A percentile compares a stretch with the other conserved stretches of the same genome.
These are phyloP conservation scores for Pseudocercospora pini-densiflorae DNA, from an alignment of 2,329 filamentous ascomycete genomes.

Conservation along the genomic window DNA sequence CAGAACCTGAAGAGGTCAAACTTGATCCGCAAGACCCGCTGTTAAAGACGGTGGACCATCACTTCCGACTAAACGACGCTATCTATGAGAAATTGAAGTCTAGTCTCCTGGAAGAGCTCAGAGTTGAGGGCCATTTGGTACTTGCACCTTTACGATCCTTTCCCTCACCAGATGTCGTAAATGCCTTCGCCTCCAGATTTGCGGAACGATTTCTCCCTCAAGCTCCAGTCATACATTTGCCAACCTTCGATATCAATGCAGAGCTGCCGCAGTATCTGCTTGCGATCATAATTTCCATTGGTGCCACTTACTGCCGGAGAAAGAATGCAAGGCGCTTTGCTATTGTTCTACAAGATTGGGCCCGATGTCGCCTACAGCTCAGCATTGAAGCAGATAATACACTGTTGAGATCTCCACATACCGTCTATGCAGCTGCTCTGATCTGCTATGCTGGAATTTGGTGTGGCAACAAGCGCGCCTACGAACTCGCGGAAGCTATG, in stretches of 20 bases:
- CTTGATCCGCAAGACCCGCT: slow-evolving; percentile 2
- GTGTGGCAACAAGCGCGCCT: slow-evolving; percentile 7
- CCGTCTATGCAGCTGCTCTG: neutral
- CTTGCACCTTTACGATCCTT: neutral
- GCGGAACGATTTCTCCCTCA: slow-evolving; percentile 2
- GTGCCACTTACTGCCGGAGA: neutral
- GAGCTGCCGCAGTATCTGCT: slow-evolving; percentile 5
- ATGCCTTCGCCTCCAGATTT: neutral
- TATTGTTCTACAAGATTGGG: slow-evolving; percentile 3
- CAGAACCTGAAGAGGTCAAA: neutral
- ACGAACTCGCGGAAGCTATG: slow-evolving; percentile 3
- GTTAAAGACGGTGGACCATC: neutral
- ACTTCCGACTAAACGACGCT: neutral
- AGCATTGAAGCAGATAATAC: neutral
- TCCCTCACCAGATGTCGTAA: neutral
- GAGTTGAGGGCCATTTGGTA: neutral
- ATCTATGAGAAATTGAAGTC: neutral
- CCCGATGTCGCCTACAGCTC: slow-evolving; percentile 1
- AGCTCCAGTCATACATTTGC: slow-evolving; percentile 2
- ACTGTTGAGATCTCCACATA: neutral
- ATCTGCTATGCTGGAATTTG: slow-evolving; percentile 6
- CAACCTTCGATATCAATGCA: slow-evolving; percentile 1
- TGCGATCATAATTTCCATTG: neutral
- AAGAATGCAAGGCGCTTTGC: neutral
- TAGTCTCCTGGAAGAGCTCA: neutral